phyloP scores from a whole-genome alignment of 1,284 basidiomycete genomes.

The Irpex lacteus region DNA sequence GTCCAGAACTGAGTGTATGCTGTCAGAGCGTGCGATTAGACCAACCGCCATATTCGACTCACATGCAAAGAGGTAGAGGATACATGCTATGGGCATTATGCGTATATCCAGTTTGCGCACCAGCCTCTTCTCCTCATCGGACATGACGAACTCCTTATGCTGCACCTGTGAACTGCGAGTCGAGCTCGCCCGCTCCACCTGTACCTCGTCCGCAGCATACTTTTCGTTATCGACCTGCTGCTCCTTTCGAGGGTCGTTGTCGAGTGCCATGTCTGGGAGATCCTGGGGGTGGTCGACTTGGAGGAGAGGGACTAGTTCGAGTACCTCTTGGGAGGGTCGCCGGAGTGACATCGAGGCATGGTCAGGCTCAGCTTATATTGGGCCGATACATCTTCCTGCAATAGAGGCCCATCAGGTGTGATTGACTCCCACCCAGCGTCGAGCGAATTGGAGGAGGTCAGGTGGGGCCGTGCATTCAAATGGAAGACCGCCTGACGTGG shows the following conservation, averaged over 20 bases:
- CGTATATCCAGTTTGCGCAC: conserved; percentile 65
- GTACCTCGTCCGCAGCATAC: conserved; percentile 6
- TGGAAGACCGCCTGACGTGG: background rate
- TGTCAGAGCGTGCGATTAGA: background rate
- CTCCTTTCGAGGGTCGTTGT: background rate
- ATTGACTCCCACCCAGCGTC: background rate
- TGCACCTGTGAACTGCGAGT: conserved; percentile 3
- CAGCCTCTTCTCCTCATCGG: conserved; percentile 49
- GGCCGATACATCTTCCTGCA: background rate
- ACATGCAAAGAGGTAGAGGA: conserved; percentile 78
- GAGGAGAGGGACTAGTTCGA: conserved; percentile 16
- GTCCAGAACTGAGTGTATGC: conserved; percentile 52
- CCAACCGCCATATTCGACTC: conserved; percentile 22
- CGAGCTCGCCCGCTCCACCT: conserved; percentile 9
- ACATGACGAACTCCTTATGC: conserved; percentile 9
- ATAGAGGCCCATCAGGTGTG: background rate
- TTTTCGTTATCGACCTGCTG: conserved; percentile 11
- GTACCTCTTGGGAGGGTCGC: conserved; percentile 7
- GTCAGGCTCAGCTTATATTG: background rate
- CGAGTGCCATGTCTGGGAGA: background rate
- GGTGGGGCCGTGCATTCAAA: background rate
- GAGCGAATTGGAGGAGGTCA: background rate
- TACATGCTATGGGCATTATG: conserved; percentile 67
- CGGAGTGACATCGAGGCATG: conserved; percentile 1
- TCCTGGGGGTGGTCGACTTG: conserved; percentile 1